phyloP scores from a whole-genome alignment of 2,329 filamentous ascomycete genomes.

The Cryphonectria carpinicola region DNA sequence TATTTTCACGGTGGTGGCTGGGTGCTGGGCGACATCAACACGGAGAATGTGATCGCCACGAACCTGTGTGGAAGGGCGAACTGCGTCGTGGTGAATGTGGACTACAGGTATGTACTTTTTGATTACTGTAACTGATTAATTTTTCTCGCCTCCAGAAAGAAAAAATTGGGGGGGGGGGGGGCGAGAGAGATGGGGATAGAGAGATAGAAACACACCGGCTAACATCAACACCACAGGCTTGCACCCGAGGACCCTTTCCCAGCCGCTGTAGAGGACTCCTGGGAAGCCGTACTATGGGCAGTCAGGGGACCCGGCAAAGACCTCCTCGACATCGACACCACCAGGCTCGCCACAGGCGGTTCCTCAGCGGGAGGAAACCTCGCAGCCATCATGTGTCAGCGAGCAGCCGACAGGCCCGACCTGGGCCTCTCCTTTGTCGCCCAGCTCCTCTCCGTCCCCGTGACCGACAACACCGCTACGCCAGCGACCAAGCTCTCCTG shows the following conservation, averaged over 20 bases:
- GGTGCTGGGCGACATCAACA: conserved; percentile 61
- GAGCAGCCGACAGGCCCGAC: conserved; percentile 23
- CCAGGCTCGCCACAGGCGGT: conserved; percentile 34
- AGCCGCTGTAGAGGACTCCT: conserved; percentile 60
- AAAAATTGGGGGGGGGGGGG: too few relatives aligned
- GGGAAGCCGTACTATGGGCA: conserved; percentile 57
- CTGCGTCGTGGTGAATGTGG: conserved; percentile 58
- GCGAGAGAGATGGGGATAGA: too few relatives aligned
- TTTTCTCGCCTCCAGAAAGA: too few relatives aligned
- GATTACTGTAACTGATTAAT: background rate
- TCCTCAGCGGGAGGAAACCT: conserved; percentile 37
- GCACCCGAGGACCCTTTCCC: conserved; percentile 62
- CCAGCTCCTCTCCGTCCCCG: conserved; percentile 61
- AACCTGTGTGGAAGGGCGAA: conserved; percentile 54
- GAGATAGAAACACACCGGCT: conserved; percentile 11
- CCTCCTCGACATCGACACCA: conserved; percentile 45
- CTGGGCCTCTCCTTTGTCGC: conserved; percentile 41
- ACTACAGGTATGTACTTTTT: conserved; percentile 51
- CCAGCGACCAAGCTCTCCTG: conserved; percentile 50
- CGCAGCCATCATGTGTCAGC: conserved; percentile 34
- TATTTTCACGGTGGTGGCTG: conserved; percentile 64
- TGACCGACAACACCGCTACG: conserved; percentile 60
- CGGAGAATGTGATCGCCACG: conserved; percentile 61
- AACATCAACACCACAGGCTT: conserved; percentile 41
- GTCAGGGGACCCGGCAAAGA: conserved; percentile 36